Base-by-base conservation (phyloP, 257 asterid species). In the Nemophila menziesii region DNA sequence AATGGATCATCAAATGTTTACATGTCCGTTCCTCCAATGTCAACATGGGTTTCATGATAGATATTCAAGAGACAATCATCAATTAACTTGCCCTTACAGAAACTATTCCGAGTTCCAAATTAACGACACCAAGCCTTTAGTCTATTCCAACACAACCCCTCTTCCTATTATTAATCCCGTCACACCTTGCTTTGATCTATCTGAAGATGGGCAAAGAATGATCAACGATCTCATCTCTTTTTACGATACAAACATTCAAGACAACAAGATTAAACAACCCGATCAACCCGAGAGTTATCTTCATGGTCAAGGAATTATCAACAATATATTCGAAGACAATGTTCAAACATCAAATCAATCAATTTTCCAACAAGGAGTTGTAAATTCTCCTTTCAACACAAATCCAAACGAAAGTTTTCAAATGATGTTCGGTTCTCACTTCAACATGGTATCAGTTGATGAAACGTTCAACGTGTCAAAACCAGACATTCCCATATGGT, bases 191-290 rank as follows among this genome's bases (percentile, higher is more conserved):
- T 60, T 71, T 20, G 82, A 72, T 57, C 56, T 79, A 8, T 60
- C 86, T 0, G 94, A 83, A 56, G 94, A 77, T n/a, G 94, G 86
- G 51, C 80, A 76, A 61, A 74, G 78, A 59, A 65, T 61, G 76
- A 76, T 83, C 51, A 63, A 22, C 2, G 86, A 74, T 18, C 92
- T 83, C 6, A 73, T 83, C 92, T 74, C 92, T 0, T 49, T 61
- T 4, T 83, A 83, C 2, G 94, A 79, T 4, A 54, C 20, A 6
- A 72, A 73, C 27, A 49, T 75, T 36, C 79, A 71, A 48, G 66
- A 51, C 19, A 68, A 61, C 64, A 66, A 55, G 49, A 58, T 39
- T 51, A 22, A 60, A 11, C 73, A 59, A 23, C 75, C 54, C 27
- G 58, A 48, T 1, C 79, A 63, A 44, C 75, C 57, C 18, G 70